phyloP scores from a whole-genome alignment of 345 rosid genomes.

The Rhodamnia rubescens region DNA sequence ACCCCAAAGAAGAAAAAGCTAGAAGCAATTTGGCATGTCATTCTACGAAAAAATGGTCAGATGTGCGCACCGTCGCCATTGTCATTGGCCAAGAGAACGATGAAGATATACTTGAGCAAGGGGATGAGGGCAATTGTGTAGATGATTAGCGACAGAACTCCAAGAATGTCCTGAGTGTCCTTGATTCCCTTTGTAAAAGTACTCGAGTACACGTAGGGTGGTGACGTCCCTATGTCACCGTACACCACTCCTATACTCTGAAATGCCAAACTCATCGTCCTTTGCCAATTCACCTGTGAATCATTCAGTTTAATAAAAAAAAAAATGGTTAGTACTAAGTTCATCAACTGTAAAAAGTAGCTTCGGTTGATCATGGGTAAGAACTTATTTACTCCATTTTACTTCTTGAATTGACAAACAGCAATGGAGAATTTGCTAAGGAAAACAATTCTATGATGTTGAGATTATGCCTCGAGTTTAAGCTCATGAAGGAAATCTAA shows the following conservation, averaged over 20 bases:
- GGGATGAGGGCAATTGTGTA: constrained; percentile 1
- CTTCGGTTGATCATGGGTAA: not conserved
- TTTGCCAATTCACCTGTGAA: constrained; percentile 28
- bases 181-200: not conserved
- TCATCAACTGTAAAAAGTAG: no score
- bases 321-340: not conserved
- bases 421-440: no score
- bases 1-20: not conserved
- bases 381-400: not conserved
- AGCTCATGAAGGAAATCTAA: no score
- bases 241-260: constrained; percentile 6
- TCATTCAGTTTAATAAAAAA: not conserved
- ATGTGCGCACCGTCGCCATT: constrained; percentile 22
- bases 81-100: constrained; percentile 2
- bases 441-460: no score
- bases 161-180: not conserved
- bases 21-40: not conserved
- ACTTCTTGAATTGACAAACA: no score
- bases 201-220: not conserved
- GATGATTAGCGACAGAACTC: constrained; percentile 1
- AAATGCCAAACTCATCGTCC: constrained; percentile 11
- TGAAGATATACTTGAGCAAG: constrained; percentile 1
- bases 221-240: constrained; percentile 3
- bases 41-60: not conserved
- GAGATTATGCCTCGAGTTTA: no score